phyloP scores from a whole-genome alignment of 768 basidiomycete genomes.

The Agrocybe praecox region DNA sequence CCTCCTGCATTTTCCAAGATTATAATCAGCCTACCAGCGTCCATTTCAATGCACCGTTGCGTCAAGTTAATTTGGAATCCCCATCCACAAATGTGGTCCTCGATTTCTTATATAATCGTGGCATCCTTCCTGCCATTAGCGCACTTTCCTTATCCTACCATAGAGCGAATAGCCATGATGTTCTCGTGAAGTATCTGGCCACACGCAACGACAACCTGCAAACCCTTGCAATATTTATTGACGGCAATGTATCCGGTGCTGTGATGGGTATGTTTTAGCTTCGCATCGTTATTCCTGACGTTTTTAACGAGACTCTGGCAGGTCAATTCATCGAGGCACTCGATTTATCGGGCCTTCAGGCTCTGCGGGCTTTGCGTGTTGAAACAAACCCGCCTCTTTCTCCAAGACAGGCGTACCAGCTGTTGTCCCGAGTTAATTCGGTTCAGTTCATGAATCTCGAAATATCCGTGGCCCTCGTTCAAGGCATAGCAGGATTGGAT shows the following conservation, averaged over 20 bases:
- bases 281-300: not conserved
- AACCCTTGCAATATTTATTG: slow-evolving; percentile 18
- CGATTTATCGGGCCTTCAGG: slow-evolving; percentile 11
- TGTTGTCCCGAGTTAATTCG: slow-evolving; percentile 9
- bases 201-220: slow-evolving; percentile 13
- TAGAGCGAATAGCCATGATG: slow-evolving; percentile 6
- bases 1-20: slow-evolving; percentile 13
- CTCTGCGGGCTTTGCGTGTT: slow-evolving; percentile 8
- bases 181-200: slow-evolving; percentile 10
- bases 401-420: slow-evolving; percentile 9
- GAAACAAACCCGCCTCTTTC: slow-evolving; percentile 9
- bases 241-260: slow-evolving; percentile 19
- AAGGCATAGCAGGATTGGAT: slow-evolving; percentile 17
- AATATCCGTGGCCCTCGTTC: slow-evolving; percentile 13
- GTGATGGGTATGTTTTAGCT: slow-evolving; percentile 19
- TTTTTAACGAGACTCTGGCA: slow-evolving; percentile 2
- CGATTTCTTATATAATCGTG: slow-evolving; percentile 10
- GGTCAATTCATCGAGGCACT: slow-evolving; percentile 12
- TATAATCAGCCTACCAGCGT: not conserved
- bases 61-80: slow-evolving; percentile 12
- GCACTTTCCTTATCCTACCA: slow-evolving; percentile 16
- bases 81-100: slow-evolving; percentile 16
- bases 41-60: slow-evolving; percentile 6
- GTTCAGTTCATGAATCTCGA: slow-evolving; percentile 7
- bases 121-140: slow-evolving; percentile 12